These are phyloP conservation scores for Candida albicans DNA, from an alignment of 1,139 yeast species.

Conservation along the genomic window DNA sequence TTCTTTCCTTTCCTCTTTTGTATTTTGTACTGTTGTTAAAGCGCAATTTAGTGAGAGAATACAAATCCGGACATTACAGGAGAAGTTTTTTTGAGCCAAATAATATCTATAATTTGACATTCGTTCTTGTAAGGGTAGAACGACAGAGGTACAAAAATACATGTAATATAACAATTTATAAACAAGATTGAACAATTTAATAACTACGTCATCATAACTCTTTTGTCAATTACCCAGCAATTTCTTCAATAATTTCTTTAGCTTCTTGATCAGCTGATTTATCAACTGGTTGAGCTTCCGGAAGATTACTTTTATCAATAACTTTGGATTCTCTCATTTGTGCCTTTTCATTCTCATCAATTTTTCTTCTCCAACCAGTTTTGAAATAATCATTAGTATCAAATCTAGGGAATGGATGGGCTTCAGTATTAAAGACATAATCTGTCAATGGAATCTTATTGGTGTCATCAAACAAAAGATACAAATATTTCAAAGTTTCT, in stretches of 20 bases:
- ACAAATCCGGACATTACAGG: no score
- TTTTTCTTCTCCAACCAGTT: conserved; percentile 61
- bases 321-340: conserved; percentile 18
- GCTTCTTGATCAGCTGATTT: conserved; percentile 41
- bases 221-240: not conserved
- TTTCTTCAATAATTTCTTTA: conserved; percentile 35
- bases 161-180: not conserved
- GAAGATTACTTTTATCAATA: conserved; percentile 33
- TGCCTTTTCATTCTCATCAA: conserved; percentile 22
- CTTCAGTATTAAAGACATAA: conserved; percentile 87
- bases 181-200: not conserved
- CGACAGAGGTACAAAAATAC: no score
- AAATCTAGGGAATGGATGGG: conserved; percentile 85
- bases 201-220: not conserved
- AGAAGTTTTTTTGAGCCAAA: no score
- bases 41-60: no score
- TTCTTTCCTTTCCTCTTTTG: no score
- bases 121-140: no score
- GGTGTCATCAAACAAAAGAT: conserved; percentile 72
- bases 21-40: no score
- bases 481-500: conserved; percentile 86
- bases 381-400: conserved; percentile 52
- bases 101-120: no score
- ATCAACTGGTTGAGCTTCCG: conserved; percentile 47
- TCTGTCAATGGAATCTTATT: conserved; percentile 58